Evolutionary conservation across 352 stramenopile genomes (phyloP).

Genomic region (Thalassiosira hispida): DNA sequence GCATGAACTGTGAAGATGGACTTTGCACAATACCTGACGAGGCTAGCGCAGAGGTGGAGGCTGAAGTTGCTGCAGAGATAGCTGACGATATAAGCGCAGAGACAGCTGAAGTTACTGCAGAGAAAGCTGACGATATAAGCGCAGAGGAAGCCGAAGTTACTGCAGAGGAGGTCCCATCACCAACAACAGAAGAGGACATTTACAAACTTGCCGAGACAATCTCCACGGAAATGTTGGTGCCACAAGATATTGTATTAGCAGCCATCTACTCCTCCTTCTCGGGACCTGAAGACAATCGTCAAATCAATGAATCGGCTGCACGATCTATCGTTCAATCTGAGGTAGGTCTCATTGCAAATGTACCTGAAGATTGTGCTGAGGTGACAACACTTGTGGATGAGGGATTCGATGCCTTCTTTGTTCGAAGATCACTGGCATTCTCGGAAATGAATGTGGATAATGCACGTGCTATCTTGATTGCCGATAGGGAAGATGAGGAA

Average conservation of each 20-base stretch:
- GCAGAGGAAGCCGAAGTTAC: not conserved
- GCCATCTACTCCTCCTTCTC: slow-evolving; percentile 69
- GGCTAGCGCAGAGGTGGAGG: not conserved
- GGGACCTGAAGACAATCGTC: slow-evolving; percentile 27
- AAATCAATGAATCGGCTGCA: slow-evolving; percentile 66
- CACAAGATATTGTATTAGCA: slow-evolving; percentile 68
- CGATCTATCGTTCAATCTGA: slow-evolving; percentile 75
- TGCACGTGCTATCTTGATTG: slow-evolving; percentile 77
- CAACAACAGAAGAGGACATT: slow-evolving; percentile 39
- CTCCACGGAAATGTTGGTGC: slow-evolving; percentile 67
- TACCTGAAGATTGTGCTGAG: slow-evolving; percentile 67
- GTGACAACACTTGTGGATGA: slow-evolving; percentile 65
- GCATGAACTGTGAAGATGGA: slow-evolving; percentile 24
- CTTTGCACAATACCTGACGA: slow-evolving; percentile 20
- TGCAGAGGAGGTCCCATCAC: not conserved
- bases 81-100: not conserved
- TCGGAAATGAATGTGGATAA: slow-evolving; percentile 76
- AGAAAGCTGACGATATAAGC: not conserved
- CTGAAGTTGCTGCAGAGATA: not conserved
- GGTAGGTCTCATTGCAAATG: slow-evolving; percentile 65
- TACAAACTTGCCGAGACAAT: slow-evolving; percentile 57
- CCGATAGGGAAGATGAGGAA: slow-evolving; percentile 77
- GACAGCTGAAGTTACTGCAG: not conserved
- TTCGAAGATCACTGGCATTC: slow-evolving; percentile 70
- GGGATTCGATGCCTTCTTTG: slow-evolving; percentile 71